Evolutionary conservation across 2,329 filamentous ascomycete species (phyloP).

Genomic region (Ceratocystis cacaofunesta): DNA sequence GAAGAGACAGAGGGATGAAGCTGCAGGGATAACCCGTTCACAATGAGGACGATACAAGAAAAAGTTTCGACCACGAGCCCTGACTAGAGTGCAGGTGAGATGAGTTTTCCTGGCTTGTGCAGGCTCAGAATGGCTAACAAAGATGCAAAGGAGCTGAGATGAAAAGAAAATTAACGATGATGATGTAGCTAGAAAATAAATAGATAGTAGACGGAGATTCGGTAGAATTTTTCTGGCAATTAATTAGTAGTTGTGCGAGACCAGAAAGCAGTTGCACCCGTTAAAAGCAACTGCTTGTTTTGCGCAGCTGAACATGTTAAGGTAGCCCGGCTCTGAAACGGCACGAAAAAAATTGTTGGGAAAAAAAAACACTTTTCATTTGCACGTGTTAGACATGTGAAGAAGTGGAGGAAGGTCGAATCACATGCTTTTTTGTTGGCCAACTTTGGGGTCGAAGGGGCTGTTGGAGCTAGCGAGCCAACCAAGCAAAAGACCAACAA

Average conservation of each 20-base stretch:
- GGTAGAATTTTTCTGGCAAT: not conserved
- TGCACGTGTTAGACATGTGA: conserved; percentile 16
- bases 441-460: conserved; percentile 2
- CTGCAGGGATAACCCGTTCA: not conserved
- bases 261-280: not conserved
- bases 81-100: not conserved
- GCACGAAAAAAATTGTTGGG: conserved; percentile 16
- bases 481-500: not conserved
- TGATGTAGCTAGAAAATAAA: not conserved
- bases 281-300: not conserved
- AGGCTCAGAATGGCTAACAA: not conserved
- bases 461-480: conserved; percentile 4
- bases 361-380: conserved; percentile 11
- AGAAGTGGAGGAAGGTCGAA: conserved; percentile 12
- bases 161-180: not conserved
- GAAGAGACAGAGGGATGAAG: not conserved
- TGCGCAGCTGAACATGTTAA: not conserved
- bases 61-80: not conserved
- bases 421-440: conserved; percentile 17
- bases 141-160: not conserved
- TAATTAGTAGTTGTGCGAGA: not conserved
- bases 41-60: not conserved
- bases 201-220: not conserved
- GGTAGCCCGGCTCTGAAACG: not conserved
- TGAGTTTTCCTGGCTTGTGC: not conserved